Base-by-base conservation (phyloP, 306 rosid species). In the Mucuna pruriens region DNA sequence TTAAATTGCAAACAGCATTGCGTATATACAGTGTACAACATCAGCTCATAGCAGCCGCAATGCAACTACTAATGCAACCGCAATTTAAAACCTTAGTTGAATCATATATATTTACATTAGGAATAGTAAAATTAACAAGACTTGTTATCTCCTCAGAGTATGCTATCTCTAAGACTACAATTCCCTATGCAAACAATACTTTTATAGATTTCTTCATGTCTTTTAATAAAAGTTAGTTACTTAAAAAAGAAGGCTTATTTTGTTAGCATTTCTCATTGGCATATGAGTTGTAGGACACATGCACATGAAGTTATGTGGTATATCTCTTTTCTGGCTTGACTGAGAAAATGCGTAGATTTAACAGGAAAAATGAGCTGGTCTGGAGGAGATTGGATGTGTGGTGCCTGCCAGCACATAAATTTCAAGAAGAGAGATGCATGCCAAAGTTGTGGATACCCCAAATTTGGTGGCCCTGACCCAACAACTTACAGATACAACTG, bases 341-440 rank as follows among this genome's bases (percentile, higher is more conserved):
- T 11, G 3, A 33, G 23, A 44, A 62, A 20, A 39, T 70, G 29
- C 1, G 54, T 8, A 67, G 10, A 33, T 60, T 15, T 44, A 61
- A 54, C 62, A 84, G 88, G 60, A 52, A 88, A 84, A 88, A 94
- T 94, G 98, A 92, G 94, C 86, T 89, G 94, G 94, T 51, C 89
- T 57, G 93, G 94, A 81, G 95, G 95, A 87, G 98, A 94, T 73
- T 94, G 98, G 98, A 87, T 89, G 90, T 94, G 98, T 68, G 87
- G 87, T 10, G 92, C 90, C 65, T 94, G 98, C 91, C 92, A 92
- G 85, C 94, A 94, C 89, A 4, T 77, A 87, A 94, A 94, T 42
- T 94, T 94, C 80, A 94, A 94, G 80, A 94, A 92, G 80, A 75
- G 98, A 29, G 97, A 92, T n/a, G 83, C 90, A 44, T 94, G 98